These are phyloP conservation scores for Beauveria bassiana DNA, from an alignment of 2,329 filamentous ascomycete species.

Conservation along the genomic window DNA sequence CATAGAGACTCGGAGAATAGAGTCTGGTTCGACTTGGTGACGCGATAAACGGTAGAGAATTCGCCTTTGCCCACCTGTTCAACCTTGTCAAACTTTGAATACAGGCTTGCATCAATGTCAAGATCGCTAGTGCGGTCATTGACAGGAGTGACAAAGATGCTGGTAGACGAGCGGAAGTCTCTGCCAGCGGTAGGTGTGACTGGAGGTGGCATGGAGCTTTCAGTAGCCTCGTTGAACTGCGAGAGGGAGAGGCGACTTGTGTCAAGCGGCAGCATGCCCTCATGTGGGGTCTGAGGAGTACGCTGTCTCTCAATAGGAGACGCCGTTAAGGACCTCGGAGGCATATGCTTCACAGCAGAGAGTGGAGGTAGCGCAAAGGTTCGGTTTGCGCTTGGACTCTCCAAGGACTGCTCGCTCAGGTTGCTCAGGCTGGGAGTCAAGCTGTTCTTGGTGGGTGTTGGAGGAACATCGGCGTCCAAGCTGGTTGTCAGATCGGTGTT, in stretches of 20 bases:
- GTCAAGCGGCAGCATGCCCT: constrained; percentile 67
- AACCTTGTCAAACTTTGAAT: constrained; percentile 70
- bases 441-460: constrained; percentile 79
- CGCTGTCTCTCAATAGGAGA: constrained; percentile 52
- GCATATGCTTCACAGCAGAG: constrained; percentile 31
- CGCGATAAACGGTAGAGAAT: constrained; percentile 87
- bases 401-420: constrained; percentile 31
- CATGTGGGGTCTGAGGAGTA: constrained; percentile 73
- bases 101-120: constrained; percentile 62
- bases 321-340: constrained; percentile 39
- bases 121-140: constrained; percentile 64
- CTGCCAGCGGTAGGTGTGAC: constrained; percentile 71
- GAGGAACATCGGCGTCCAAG: constrained; percentile 61
- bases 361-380: constrained; percentile 33
- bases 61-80: constrained; percentile 79
- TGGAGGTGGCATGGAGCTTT: constrained; percentile 41
- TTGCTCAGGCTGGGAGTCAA: constrained; percentile 35
- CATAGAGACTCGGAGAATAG: constrained; percentile 31
- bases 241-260: constrained; percentile 80
- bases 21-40: constrained; percentile 38
- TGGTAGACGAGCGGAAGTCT: constrained; percentile 42
- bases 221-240: constrained; percentile 37
- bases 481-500: constrained; percentile 19
- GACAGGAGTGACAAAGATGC: constrained; percentile 57
- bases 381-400: constrained; percentile 41